Base-by-base conservation (phyloP, 257 asterid genomes). In the Buddleja alternifolia region DNA sequence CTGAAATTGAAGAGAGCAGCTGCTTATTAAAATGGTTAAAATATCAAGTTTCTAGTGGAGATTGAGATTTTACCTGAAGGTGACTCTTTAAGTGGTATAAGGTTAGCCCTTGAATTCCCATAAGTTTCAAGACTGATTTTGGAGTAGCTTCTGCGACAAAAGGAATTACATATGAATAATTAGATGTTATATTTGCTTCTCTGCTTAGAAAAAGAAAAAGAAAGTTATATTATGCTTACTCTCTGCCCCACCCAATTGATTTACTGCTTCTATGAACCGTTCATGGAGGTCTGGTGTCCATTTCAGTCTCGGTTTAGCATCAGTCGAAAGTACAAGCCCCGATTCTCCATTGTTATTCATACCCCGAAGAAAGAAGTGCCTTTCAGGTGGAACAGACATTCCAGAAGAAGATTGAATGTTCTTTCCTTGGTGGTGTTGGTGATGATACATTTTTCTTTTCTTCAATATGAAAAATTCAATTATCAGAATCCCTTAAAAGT, bases 21-120 rank as follows among this genome's bases (percentile, higher is more conserved):
- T n/a, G n/a, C n/a, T 29, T 29, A 29, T 29, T 29, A 5, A 29
- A 29, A 29, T 29, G 34, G 34, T 29, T n/a, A 29, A 29, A 29
- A 29, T 29, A 2, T 29, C 34, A 29, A 29, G 34, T 29, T 5
- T 29, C 34, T 8, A 40, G 24, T 6, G 24, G 15, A 7, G 42
- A 16, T n/a, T 55, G 17, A 34, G n/a, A 29, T 41, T 64, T 73
- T 84, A 92, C 98, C 96, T 92, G 98, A 74, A 92, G 98, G 77
- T 92, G 98, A 73, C 98, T 92, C 85, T 92, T 92, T 41, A 92
- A 73, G 82, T 92, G 98, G 79, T 92, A 92, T 47, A 92, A 78
- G 45, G 98, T 92, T 24, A 92, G 80, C 60, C 98, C 98, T 66
- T 69, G 97, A 70, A 90, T 88, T 62, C 98, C 98, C 98, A 92